Conservation (phyloP, 805 yeast genomes). For the Candida orba region DNA sequence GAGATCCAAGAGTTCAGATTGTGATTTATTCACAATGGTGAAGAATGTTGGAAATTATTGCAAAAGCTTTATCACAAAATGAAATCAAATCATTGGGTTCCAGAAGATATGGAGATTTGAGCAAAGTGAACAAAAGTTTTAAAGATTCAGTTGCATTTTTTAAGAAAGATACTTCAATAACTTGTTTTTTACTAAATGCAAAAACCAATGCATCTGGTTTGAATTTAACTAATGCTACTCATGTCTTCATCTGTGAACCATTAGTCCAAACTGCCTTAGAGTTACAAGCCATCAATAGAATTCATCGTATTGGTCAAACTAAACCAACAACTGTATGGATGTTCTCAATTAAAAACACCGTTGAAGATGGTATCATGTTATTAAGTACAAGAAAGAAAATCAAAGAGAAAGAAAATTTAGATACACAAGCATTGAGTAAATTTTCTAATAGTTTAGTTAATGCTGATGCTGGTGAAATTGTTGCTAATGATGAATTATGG, state of each 20-base stretch:
- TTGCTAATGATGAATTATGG: slow-evolving; percentile 54
- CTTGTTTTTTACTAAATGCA: slow-evolving; percentile 82
- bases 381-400: slow-evolving; percentile 57
- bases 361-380: slow-evolving; percentile 82
- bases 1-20: slow-evolving; percentile 54
- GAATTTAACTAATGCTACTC: slow-evolving; percentile 86
- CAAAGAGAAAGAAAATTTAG: slow-evolving; percentile 31
- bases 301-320: slow-evolving; percentile 88
- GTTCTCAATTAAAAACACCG: slow-evolving; percentile 75
- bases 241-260: slow-evolving; percentile 90
- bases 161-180: slow-evolving; percentile 51
- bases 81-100: slow-evolving; percentile 53
- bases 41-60: slow-evolving; percentile 59
- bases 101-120: slow-evolving; percentile 14
- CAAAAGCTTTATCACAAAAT: slow-evolving; percentile 55
- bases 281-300: slow-evolving; percentile 84
- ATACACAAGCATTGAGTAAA: slow-evolving; percentile 48
- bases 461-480: slow-evolving; percentile 49
- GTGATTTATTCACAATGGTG: slow-evolving; percentile 89
- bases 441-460: slow-evolving; percentile 39
- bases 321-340: slow-evolving; percentile 85
- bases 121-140: neutral
- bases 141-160: slow-evolving; percentile 46
- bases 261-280: slow-evolving; percentile 82
- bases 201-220: slow-evolving; percentile 86